Base-by-base conservation (phyloP, 805 yeast species). In the Suhomyces pyralidae region DNA sequence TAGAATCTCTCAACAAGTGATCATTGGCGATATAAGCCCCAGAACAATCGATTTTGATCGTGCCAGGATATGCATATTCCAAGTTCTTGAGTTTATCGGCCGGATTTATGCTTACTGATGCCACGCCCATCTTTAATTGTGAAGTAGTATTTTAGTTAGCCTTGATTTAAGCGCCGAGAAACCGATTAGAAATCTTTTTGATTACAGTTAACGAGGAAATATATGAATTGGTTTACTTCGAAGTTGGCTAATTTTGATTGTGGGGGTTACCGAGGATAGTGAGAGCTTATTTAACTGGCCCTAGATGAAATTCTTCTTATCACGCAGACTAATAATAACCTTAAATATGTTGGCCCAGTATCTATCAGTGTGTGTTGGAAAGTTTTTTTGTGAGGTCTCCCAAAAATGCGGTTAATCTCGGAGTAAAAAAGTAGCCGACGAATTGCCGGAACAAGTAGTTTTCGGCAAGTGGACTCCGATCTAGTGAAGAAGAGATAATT, bases 21-120 rank as follows among this genome's bases (percentile, higher is more conserved):
- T 74, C 79, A 52, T 74, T 75, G 51, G 77, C 80, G 7, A 76
- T 76, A 52, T 66, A 76, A 0, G 80, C 79, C 5, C 78, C 79
- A 2, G 76, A 69, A 59, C 78, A 73, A 51, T 76, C 80, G 48
- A 76, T 74, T 43, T 65, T 63, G 46, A 76, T 71, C 9, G 75
- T 73, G 5, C 80, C 80, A 10, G 69, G 65, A 47, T 64, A 59
- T 7, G 59, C 70, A 19, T 51, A 51, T 43, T 64, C 66, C 40
- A 65, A 58, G 46, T 64, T 60, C 22, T 42, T 22, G 30, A 62
- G 17, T n/a, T 61, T 64, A 3, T 52, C 58, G 24, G 49, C 19
- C 9, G 40, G 3, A 3, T 17, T 22, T 3, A 45, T 34, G n/a
- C 19, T 45, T 6, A 17, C 14, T 30, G 28, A 28, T 12, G 48